phyloP scores from a whole-genome alignment of 2,329 filamentous ascomycete genomes.

The Fusarium sp. region DNA sequence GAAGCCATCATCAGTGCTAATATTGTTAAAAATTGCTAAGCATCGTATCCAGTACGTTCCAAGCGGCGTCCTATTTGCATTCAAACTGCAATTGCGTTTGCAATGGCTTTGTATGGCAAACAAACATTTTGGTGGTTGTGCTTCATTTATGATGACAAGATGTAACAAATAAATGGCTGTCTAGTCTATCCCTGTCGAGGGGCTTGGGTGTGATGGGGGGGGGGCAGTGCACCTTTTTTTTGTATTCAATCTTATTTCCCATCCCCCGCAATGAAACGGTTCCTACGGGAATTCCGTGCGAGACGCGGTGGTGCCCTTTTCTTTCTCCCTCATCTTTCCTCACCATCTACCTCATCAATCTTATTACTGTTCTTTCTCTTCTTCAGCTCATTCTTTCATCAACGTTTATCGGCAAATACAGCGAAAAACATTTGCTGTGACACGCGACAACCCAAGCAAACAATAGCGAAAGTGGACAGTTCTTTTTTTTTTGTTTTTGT shows the following conservation, averaged over 20 bases:
- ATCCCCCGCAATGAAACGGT: conserved; percentile 20
- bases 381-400: background rate
- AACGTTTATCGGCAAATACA: background rate
- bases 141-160: background rate
- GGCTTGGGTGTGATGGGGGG: conserved; percentile 35
- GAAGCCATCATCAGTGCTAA: background rate
- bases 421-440: background rate
- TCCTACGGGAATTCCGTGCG: conserved; percentile 3
- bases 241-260: conserved; percentile 26
- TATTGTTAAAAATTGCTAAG: too few species aligned
- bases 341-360: background rate
- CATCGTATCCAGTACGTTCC: too few species aligned
- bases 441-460: background rate
- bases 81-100: background rate
- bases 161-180: conserved; percentile 2
- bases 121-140: too few species aligned
- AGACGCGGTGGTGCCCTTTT: conserved; percentile 25
- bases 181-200: conserved; percentile 20
- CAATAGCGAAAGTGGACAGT: background rate
- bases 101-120: too few species aligned
- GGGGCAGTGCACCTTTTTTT: conserved; percentile 28
- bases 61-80: too few species aligned
- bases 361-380: background rate
- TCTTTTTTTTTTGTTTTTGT: too few species aligned
- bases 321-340: conserved; percentile 3